A percentile compares a stretch with the other conserved stretches of the same genome.
phyloP scores from a whole-genome alignment of 2,329 filamentous ascomycete genomes.

The Colletotrichum sp. region DNA sequence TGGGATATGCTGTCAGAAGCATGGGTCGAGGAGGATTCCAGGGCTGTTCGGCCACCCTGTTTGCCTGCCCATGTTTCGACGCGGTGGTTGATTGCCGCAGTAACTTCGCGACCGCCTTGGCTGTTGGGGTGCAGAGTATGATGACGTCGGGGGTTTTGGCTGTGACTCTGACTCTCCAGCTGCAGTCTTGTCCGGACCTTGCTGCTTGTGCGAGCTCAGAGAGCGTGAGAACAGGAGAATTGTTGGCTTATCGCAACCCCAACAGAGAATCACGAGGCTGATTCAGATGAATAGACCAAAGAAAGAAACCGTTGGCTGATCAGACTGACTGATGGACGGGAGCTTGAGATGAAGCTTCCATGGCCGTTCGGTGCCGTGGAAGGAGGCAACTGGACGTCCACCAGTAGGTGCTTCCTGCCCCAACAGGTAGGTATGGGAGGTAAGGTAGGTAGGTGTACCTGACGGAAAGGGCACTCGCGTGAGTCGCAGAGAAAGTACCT shows the following conservation, averaged over 20 bases:
- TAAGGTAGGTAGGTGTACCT: neutral
- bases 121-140: neutral
- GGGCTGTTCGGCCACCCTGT: neutral
- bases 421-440: too few relatives aligned
- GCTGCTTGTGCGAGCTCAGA: neutral
- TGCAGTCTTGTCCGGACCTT: neutral
- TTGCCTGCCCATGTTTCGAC: neutral
- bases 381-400: neutral
- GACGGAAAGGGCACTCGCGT: neutral
- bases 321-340: neutral
- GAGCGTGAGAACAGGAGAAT: neutral
- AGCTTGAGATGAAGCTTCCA: neutral
- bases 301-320: neutral
- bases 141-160: constrained; percentile 11
- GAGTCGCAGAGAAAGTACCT: neutral
- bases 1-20: neutral
- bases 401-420: neutral
- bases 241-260: neutral
- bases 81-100: neutral
- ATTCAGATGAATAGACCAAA: neutral
- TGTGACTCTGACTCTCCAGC: neutral
- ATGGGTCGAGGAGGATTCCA: neutral
- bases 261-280: neutral
- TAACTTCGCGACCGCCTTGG: neutral
- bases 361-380: neutral